Evolutionary conservation across 257 asterid genomes (phyloP).

Genomic region (Fraxinus cuspidata): DNA sequence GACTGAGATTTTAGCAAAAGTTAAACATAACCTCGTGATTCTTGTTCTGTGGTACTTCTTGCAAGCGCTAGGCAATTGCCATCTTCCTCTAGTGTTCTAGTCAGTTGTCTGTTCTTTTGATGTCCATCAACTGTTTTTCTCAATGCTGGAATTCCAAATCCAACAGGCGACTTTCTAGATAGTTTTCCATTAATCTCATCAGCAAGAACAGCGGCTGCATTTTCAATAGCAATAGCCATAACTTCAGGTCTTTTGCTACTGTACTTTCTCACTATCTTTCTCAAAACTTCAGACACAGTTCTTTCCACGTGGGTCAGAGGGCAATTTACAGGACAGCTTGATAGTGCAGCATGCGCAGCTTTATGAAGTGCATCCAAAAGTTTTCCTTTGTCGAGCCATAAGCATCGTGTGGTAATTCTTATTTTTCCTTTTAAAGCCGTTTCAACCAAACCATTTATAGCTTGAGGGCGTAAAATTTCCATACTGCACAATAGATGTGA

Average conservation of each 20-base stretch:
- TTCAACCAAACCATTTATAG: constrained; percentile 45
- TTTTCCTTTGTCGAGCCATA: constrained; percentile 98
- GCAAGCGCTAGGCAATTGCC: constrained; percentile 36
- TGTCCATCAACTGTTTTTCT: constrained; percentile 62
- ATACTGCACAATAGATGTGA: constrained; percentile 58
- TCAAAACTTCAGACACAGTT: constrained; percentile 84
- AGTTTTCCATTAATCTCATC: constrained; percentile 78
- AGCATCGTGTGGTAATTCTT: constrained; percentile 93
- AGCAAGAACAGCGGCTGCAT: constrained; percentile 78
- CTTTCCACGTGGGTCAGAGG: constrained; percentile 91
- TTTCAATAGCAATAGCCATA: constrained; percentile 83
- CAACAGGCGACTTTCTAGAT: constrained; percentile 54
- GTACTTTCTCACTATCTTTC: constrained; percentile 92
- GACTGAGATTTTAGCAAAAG: constrained; percentile 22
- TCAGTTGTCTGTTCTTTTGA: constrained; percentile 41
- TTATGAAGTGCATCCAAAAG: constrained; percentile 94
- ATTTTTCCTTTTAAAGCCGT: constrained; percentile 82
- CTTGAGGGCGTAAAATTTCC: constrained; percentile 90
- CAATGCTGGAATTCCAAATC: constrained; percentile 51
- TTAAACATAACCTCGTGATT: constrained; percentile 53
- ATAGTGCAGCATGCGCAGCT: constrained; percentile 93
- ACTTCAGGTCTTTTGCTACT: constrained; percentile 96
- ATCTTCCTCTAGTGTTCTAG: constrained; percentile 51
- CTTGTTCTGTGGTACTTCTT: constrained; percentile 39
- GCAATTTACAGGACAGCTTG: constrained; percentile 84